phyloP scores from a whole-genome alignment of 768 basidiomycete genomes.

The Collybiopsis confluens region DNA sequence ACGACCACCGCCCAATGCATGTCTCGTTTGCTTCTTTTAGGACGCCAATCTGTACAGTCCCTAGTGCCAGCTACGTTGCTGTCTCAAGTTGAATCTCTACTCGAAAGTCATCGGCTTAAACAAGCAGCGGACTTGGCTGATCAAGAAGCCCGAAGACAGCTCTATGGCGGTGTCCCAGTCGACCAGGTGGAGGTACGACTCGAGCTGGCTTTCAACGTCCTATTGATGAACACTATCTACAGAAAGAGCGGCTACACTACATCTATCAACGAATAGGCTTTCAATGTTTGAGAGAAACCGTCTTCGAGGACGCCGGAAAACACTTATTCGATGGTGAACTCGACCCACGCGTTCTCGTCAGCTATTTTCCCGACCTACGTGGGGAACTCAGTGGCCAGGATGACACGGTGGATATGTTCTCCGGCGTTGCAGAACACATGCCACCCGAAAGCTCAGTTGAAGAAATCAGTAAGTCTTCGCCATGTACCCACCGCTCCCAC shows the following conservation, averaged over 20 bases:
- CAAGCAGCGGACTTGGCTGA: conserved; percentile 64
- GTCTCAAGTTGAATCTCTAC: conserved; percentile 65
- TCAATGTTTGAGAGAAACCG: conserved; percentile 70
- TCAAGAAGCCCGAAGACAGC: conserved; percentile 47
- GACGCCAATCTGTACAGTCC: conserved; percentile 54
- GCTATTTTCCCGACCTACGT: conserved; percentile 75
- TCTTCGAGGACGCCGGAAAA: conserved; percentile 79
- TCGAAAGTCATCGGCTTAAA: conserved; percentile 59
- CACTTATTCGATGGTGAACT: conserved; percentile 74
- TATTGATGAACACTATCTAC: not conserved
- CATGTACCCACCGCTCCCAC: conserved; percentile 17
- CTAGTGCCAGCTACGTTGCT: conserved; percentile 69
- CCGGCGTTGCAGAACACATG: conserved; percentile 72
- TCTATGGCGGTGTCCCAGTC: conserved; percentile 46
- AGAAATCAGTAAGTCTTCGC: conserved; percentile 73
- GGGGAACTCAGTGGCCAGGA: conserved; percentile 52
- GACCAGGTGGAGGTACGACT: conserved; percentile 51
- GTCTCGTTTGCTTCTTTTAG: conserved; percentile 63
- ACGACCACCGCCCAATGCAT: not conserved
- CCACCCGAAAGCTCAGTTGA: conserved; percentile 67
- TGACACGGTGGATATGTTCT: conserved; percentile 66
- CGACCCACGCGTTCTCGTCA: conserved; percentile 80
- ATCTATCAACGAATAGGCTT: conserved; percentile 82
- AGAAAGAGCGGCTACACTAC: conserved; percentile 71
- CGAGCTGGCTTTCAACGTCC: conserved; percentile 2